Evolutionary conservation across 2,329 filamentous ascomycete species (phyloP).

Genomic region (Chalara sp.): DNA sequence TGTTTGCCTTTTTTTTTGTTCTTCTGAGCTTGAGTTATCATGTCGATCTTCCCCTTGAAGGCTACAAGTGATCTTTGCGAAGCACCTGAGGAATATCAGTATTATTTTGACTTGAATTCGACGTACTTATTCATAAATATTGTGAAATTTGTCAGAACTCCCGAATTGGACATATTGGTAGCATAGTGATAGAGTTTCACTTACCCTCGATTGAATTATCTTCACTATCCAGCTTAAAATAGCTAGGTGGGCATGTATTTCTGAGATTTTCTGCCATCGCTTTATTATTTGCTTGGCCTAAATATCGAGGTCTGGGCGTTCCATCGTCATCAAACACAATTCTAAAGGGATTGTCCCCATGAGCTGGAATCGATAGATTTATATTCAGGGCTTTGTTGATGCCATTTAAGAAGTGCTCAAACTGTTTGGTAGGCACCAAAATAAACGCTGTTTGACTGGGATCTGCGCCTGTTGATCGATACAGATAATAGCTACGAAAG

Average conservation of each 20-base stretch:
- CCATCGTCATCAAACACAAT: slow-evolving; percentile 54
- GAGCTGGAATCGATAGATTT: slow-evolving; percentile 49
- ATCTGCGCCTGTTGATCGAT: slow-evolving; percentile 38
- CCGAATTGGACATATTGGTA: too few relatives aligned
- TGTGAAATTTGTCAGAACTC: too few relatives aligned
- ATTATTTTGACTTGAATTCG: too few relatives aligned
- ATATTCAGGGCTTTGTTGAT: slow-evolving; percentile 55
- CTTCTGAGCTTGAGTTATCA: slow-evolving; percentile 41
- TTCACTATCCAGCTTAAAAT: slow-evolving; percentile 20
- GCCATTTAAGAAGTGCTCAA: slow-evolving; percentile 54
- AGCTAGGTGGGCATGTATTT: slow-evolving; percentile 24
- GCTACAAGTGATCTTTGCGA: slow-evolving; percentile 32
- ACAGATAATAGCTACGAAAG: slow-evolving; percentile 56
- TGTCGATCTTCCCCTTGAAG: slow-evolving; percentile 49
- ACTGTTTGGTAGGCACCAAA: slow-evolving; percentile 61
- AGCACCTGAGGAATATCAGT: slow-evolving; percentile 10
- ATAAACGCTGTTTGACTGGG: slow-evolving; percentile 48
- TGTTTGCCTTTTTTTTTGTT: slow-evolving; percentile 36
- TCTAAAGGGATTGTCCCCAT: slow-evolving; percentile 47
- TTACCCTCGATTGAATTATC: slow-evolving; percentile 18
- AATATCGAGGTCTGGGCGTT: slow-evolving; percentile 59
- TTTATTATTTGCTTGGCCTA: slow-evolving; percentile 48
- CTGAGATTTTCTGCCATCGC: slow-evolving; percentile 22
- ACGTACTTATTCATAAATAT: too few relatives aligned
- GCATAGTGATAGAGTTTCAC: too few relatives aligned